phyloP scores from a whole-genome alignment of 225 moss, liverwort and hornwort species.

The Anthoceros angustus region DNA sequence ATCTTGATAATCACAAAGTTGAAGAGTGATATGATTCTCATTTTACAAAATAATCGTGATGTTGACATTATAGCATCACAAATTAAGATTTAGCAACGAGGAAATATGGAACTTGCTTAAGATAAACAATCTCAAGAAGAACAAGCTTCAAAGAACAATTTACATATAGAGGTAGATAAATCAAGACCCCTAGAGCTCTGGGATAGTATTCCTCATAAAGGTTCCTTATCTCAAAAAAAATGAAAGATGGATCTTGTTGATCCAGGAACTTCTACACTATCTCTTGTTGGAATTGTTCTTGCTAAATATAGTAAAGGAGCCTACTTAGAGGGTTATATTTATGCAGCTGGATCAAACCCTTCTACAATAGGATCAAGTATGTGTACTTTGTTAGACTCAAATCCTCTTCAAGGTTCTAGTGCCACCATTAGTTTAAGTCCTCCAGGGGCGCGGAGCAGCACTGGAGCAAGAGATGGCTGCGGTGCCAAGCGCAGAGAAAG shows the following conservation, averaged over 20 bases:
- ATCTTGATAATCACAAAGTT: no score
- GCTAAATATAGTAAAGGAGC: background rate
- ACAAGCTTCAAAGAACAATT: no score
- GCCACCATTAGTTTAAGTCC: background rate
- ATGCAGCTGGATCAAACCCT: background rate
- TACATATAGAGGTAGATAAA: no score
- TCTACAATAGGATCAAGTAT: background rate
- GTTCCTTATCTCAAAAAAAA: background rate
- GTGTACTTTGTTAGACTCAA: background rate
- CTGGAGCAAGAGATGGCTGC: no score
- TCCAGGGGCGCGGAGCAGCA: background rate
- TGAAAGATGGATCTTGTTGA: background rate
- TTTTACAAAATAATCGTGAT: no score
- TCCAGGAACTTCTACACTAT: background rate
- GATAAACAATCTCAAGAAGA: no score
- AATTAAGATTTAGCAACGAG: no score
- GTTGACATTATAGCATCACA: no score
- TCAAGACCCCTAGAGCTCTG: background rate
- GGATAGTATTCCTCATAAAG: no score
- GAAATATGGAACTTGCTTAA: no score
- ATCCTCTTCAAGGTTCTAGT: background rate
- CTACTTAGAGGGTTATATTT: background rate
- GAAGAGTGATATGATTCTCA: no score
- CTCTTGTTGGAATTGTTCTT: background rate
- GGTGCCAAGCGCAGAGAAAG: no score